phyloP scores from a whole-genome alignment of 176 grass and related monocot species.

The Carex pumila region DNA sequence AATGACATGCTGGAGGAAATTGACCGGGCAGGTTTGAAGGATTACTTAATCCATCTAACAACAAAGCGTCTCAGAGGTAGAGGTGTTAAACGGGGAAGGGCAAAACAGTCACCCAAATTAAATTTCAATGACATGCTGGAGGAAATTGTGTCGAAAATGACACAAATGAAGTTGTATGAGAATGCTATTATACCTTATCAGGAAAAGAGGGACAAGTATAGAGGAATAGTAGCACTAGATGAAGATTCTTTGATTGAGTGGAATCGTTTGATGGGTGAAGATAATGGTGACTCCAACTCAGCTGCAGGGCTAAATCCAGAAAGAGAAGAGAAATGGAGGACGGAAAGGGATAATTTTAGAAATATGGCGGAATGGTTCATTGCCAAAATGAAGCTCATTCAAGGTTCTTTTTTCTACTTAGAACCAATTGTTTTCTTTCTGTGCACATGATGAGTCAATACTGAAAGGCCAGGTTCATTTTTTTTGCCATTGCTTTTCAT shows the following conservation, averaged over 20 bases:
- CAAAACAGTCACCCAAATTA: neutral
- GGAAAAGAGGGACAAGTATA: neutral
- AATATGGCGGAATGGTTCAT: conserved; percentile 1
- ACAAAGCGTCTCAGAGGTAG: neutral
- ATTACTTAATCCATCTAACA: neutral
- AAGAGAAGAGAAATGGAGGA: conserved; percentile 17
- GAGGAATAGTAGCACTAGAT: neutral
- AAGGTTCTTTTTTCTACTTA: conserved; percentile 7
- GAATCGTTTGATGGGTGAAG: neutral
- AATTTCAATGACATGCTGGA: neutral
- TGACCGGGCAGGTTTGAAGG: neutral
- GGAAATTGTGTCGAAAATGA: neutral
- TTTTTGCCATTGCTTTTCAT: neutral
- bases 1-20: neutral
- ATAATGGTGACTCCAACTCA: neutral
- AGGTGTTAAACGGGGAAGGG: conserved; percentile 3
- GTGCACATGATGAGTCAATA: neutral
- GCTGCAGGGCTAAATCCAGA: neutral
- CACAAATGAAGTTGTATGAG: neutral
- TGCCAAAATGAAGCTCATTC: conserved; percentile 19
- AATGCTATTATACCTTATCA: neutral
- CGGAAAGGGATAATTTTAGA: conserved; percentile 11
- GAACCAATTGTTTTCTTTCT: neutral
- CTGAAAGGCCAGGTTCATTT: neutral
- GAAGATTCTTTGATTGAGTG: conserved; percentile 11